Evolutionary conservation across 495 filamentous ascomycete species (phyloP), one percentile per base, ranked within the genome.

Genomic region (Hypoxylon perforatum): DNA sequence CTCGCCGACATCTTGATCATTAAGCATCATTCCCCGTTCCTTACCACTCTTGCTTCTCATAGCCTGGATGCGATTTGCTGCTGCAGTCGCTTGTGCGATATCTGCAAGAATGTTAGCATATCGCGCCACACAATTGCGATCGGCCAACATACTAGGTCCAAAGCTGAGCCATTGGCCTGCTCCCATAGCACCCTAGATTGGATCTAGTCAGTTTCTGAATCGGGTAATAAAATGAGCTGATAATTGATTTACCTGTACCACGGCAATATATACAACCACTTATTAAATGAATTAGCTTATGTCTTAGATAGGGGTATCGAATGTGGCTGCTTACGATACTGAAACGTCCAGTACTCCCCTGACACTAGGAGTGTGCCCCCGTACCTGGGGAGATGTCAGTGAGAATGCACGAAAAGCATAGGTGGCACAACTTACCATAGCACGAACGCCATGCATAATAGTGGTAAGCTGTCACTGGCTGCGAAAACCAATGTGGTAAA

Each of bases 361-460:
- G 73, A 71, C 10, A 80, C 71, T 54, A 82, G 75, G 4, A 82
- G 63, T 8, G 52, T 77, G 5, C 80, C 80, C 28, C 82, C 82
- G 58, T 82, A 79, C 78, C 74, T 78, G 8, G 30, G 25, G 1
- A 56, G 46, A 33, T 41, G 11, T 48, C 22, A 36, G 19, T 56
- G 19, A 42, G 35, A 6, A 19, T 4, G n/a, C 33, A 18, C 11
- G 23, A 55, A 22, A 25, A 58, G 28, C 44, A 21, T 6, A 35
- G 30, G 4, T 21, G 14, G 6, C 4, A 63, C 19, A 30, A 63
- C 81, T 42, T 83, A 90, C 85, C 85, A 88, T 22, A 86, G 80
- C 11, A 82, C 78, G 61, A 88, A 81, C 6, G 85, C 84, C 77
- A 84, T 85, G 25, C 81, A 83, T 15, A 88, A 77, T 4, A 91